Evolutionary conservation across 176 grass and related monocot genomes (phyloP).

Genomic region (Eragrostis curvula): DNA sequence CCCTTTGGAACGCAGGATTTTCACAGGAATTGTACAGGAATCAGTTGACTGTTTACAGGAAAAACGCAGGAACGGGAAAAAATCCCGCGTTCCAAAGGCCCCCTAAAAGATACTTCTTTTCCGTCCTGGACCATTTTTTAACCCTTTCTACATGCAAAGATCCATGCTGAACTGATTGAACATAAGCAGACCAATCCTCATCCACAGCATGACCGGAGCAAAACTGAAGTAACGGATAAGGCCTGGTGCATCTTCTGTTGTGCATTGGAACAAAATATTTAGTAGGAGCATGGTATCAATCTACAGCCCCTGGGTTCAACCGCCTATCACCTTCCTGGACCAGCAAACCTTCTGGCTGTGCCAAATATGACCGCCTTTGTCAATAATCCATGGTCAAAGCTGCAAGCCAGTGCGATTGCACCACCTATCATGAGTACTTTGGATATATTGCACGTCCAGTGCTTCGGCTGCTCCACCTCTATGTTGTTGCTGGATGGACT

Average conservation of each 20-base stretch:
- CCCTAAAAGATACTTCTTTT: background rate
- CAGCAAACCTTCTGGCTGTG: constrained; percentile 79
- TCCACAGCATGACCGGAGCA: constrained; percentile 13
- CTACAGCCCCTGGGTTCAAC: background rate
- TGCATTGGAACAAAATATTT: background rate
- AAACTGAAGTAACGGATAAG: background rate
- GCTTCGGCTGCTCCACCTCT: constrained; percentile 60
- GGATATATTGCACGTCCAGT: constrained; percentile 71
- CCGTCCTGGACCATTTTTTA: background rate
- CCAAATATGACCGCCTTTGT: constrained; percentile 85
- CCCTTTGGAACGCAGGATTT: no score
- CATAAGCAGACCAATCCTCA: background rate
- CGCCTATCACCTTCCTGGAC: constrained; percentile 61
- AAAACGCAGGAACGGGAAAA: no score
- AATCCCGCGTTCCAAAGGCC: no score
- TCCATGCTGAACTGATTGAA: background rate
- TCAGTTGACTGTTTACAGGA: no score
- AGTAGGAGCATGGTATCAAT: background rate
- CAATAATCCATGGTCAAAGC: constrained; percentile 76
- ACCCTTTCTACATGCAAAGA: background rate
- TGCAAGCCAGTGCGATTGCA: constrained; percentile 69
- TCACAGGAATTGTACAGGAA: no score
- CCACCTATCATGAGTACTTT: constrained; percentile 69
- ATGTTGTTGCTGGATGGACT: constrained; percentile 45
- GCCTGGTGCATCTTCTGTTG: background rate